Percentiles rank a stretch among this genome's conserved stretches.
Evolutionary conservation across 2,329 filamentous ascomycete species (phyloP).

Genomic region (Claviceps cyperi): DNA sequence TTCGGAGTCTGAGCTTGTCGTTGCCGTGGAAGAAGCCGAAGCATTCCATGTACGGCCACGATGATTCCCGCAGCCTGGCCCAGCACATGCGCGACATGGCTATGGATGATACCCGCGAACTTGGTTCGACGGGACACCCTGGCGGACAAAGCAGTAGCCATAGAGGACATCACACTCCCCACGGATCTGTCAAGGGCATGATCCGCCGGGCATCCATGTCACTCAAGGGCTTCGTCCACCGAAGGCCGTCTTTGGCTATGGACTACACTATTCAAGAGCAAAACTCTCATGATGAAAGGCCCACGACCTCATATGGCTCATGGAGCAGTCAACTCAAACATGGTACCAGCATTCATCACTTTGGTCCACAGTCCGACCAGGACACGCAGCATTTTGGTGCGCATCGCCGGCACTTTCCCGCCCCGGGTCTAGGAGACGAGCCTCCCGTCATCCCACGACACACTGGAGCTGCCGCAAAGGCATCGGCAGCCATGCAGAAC

Average conservation of each 20-base stretch:
- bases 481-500: slow-evolving; percentile 45
- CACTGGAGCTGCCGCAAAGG: slow-evolving; percentile 46
- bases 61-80: slow-evolving; percentile 16
- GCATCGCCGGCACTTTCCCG: slow-evolving; percentile 19
- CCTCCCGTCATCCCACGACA: slow-evolving; percentile 47
- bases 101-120: slow-evolving; percentile 18
- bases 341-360: slow-evolving; percentile 34
- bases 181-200: slow-evolving; percentile 31
- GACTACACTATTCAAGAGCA: slow-evolving; percentile 16
- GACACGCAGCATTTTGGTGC: slow-evolving; percentile 15
- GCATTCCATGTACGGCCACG: slow-evolving; percentile 23
- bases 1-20: slow-evolving; percentile 35
- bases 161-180: slow-evolving; percentile 11
- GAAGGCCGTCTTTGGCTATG: slow-evolving; percentile 28
- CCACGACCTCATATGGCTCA: slow-evolving; percentile 32
- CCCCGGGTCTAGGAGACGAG: slow-evolving; percentile 35
- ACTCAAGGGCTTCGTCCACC: slow-evolving; percentile 36
- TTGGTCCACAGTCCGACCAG: slow-evolving; percentile 29
- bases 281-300: slow-evolving; percentile 16
- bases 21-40: slow-evolving; percentile 35
- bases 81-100: slow-evolving; percentile 17
- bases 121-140: slow-evolving; percentile 9
- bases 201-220: slow-evolving; percentile 42
- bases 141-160: slow-evolving; percentile 11
- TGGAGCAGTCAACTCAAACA: slow-evolving; percentile 36